These are phyloP conservation scores for Fusarium phyllophilum DNA, from an alignment of 2,329 filamentous ascomycete genomes.

Conservation along the genomic window DNA sequence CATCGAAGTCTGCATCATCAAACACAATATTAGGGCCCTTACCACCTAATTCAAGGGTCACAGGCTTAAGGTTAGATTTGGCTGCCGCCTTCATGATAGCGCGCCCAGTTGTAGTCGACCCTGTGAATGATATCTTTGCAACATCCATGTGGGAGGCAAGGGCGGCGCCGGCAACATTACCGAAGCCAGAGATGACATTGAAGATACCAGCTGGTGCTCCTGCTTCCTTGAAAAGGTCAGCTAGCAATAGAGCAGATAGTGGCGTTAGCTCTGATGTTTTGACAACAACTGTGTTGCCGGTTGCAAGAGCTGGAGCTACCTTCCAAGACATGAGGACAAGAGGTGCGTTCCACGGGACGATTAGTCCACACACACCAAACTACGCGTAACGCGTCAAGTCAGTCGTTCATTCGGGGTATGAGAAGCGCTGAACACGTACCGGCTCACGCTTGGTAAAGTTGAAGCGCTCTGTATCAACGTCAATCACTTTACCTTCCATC, in stretches of 20 bases:
- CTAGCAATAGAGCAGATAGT: neutral
- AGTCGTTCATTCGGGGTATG: neutral
- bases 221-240: neutral
- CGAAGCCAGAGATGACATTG: neutral
- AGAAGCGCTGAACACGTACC: neutral
- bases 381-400: accelerated
- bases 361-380: neutral
- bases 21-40: neutral
- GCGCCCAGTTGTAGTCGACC: neutral
- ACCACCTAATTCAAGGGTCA: neutral
- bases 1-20: neutral
- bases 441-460: neutral
- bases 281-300: neutral
- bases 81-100: neutral
- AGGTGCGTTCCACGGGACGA: neutral
- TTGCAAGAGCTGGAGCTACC: neutral
- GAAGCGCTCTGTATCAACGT: neutral
- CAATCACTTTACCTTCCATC: neutral
- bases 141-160: neutral
- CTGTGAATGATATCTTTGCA: neutral
- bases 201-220: neutral
- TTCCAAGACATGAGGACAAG: neutral
- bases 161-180: accelerated
- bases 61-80: neutral
- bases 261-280: neutral